phyloP scores from a whole-genome alignment of 768 basidiomycete species.

The Boletus bicolor region DNA sequence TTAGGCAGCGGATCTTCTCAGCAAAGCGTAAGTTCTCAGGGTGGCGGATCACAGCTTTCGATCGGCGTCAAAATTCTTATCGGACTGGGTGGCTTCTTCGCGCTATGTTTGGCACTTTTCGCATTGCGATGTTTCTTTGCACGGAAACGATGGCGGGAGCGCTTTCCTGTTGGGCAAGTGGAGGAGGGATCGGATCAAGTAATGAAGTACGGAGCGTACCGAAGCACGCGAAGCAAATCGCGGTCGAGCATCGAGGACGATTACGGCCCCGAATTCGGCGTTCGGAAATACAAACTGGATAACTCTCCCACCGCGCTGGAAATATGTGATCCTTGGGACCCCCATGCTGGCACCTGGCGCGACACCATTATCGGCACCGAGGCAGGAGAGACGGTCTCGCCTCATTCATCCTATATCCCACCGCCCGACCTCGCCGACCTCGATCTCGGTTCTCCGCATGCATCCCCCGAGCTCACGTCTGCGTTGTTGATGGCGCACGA shows the following conservation, averaged over 20 bases:
- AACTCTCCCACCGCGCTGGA: slow-evolving; percentile 1
- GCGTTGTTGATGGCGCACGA: slow-evolving; percentile 35
- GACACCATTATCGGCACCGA: slow-evolving; percentile 32
- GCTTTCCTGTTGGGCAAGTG: slow-evolving; percentile 8
- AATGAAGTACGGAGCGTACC: slow-evolving; percentile 31
- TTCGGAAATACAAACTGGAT: slow-evolving; percentile 5
- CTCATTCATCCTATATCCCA: slow-evolving; percentile 11
- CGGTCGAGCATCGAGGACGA: slow-evolving; percentile 20
- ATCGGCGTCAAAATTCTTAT: slow-evolving; percentile 65
- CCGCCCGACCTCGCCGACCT: neutral
- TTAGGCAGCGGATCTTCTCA: slow-evolving; percentile 30
- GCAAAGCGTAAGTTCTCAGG: slow-evolving; percentile 5
- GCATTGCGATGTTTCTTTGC: slow-evolving; percentile 49
- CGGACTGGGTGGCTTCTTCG: slow-evolving; percentile 57
- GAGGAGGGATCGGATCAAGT: slow-evolving; percentile 14
- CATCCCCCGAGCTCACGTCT: slow-evolving; percentile 27
- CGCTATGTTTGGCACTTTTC: slow-evolving; percentile 52
- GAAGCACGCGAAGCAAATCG: slow-evolving; percentile 32
- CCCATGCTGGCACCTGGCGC: slow-evolving; percentile 20
- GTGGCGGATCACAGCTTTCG: slow-evolving; percentile 40
- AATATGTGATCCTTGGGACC: slow-evolving; percentile 24
- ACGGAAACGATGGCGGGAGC: slow-evolving; percentile 35
- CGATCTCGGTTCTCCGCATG: slow-evolving; percentile 22
- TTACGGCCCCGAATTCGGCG: slow-evolving; percentile 9
- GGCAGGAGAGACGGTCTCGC: slow-evolving; percentile 13